Evolutionary conservation across 1,284 basidiomycete genomes (phyloP).

Genomic region (Sanguinoderma infundibulare): DNA sequence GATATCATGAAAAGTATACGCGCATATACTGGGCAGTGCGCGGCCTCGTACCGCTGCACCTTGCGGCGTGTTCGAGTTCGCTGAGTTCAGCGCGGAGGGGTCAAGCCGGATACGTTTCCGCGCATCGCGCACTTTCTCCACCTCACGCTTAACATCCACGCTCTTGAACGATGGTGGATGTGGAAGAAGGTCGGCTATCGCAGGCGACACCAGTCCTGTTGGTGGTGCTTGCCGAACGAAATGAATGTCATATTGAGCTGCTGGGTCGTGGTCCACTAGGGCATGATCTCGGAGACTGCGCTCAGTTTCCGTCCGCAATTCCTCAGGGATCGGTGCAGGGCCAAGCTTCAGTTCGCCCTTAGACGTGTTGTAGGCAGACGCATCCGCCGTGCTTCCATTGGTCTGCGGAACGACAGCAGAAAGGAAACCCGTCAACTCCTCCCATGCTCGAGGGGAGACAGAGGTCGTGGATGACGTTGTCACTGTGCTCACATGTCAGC

Average conservation of each 20-base stretch:
- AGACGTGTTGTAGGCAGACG: conserved; percentile 70
- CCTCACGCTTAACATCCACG: conserved; percentile 90
- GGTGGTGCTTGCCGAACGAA: conserved; percentile 51
- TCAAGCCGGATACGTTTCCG: conserved; percentile 90
- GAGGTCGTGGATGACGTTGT: conserved; percentile 71
- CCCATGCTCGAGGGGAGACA: conserved; percentile 70
- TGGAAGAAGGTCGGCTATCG: conserved; percentile 78
- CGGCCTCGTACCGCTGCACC: conserved; percentile 57
- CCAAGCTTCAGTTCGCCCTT: conserved; percentile 86
- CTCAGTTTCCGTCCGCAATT: conserved; percentile 80
- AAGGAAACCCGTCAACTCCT: conserved; percentile 82
- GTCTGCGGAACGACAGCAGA: conserved; percentile 75
- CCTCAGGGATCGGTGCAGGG: conserved; percentile 76
- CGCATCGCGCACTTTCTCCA: conserved; percentile 88
- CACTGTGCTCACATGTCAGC: conserved; percentile 49
- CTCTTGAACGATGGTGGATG: conserved; percentile 84
- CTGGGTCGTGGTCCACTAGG: conserved; percentile 69
- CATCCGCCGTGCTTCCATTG: conserved; percentile 42
- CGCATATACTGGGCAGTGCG: conserved; percentile 87
- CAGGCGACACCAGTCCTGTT: conserved; percentile 61
- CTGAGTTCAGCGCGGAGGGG: conserved; percentile 60
- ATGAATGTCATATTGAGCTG: conserved; percentile 66
- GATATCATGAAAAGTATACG: conserved; percentile 91
- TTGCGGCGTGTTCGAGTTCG: conserved; percentile 63
- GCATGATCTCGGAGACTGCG: conserved; percentile 74